These are phyloP conservation scores for Meredithiella fracta DNA, from an alignment of 2,329 filamentous ascomycete species.

Conservation along the genomic window DNA sequence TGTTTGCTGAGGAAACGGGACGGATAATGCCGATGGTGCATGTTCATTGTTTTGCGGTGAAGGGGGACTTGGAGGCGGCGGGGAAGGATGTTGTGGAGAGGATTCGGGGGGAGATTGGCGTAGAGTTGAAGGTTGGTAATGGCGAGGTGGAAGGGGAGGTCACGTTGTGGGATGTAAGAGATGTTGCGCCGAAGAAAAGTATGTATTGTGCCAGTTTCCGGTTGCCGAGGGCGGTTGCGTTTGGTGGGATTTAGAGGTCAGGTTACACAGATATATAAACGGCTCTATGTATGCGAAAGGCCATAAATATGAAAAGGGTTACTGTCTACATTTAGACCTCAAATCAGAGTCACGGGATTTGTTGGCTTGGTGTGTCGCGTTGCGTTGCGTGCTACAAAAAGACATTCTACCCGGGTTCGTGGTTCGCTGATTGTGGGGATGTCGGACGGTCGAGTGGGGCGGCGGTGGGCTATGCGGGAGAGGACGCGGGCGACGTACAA, in stretches of 20 bases:
- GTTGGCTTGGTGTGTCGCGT: too few relatives aligned
- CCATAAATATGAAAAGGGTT: too few relatives aligned
- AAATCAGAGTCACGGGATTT: too few relatives aligned
- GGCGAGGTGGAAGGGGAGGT: slow-evolving; percentile 32
- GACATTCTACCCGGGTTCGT: too few relatives aligned
- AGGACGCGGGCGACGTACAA: too few relatives aligned
- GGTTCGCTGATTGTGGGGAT: too few relatives aligned
- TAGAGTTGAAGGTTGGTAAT: slow-evolving; percentile 26
- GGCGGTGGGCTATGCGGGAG: too few relatives aligned
- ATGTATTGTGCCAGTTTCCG: slow-evolving; percentile 96
- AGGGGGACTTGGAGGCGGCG: slow-evolving; percentile 54
- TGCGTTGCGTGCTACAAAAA: too few relatives aligned
- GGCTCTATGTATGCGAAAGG: too few relatives aligned
- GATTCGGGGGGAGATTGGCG: slow-evolving; percentile 26
- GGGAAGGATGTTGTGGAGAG: slow-evolving; percentile 31
- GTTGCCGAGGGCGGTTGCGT: slow-evolving; percentile 67
- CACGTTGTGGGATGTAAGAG: slow-evolving; percentile 53
- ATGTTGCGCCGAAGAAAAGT: slow-evolving; percentile 82
- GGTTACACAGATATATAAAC: background rate
- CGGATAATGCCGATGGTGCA: slow-evolving; percentile 65
- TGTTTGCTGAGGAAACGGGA: slow-evolving; percentile 47
- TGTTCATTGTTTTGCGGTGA: slow-evolving; percentile 80
- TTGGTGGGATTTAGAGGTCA: slow-evolving; percentile 28
- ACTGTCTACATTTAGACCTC: too few relatives aligned
- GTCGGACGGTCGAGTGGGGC: too few relatives aligned